Evolutionary conservation across 129 eudicot species (phyloP), one percentile per base, ranked within the genome.

Genomic region (Dittrichia graveolens): DNA sequence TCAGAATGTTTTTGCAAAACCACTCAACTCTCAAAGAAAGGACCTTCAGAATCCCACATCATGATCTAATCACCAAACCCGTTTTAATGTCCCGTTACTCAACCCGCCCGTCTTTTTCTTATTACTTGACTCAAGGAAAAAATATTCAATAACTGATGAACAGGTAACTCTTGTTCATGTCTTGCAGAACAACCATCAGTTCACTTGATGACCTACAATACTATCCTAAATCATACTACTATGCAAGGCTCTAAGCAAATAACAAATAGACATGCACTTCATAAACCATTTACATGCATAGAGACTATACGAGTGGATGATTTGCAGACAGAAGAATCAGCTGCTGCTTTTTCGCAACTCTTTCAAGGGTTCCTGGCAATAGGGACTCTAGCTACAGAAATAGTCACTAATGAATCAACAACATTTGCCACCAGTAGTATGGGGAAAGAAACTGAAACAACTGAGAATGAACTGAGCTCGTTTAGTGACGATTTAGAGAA

Each of bases 341-440:
- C 87, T 61, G 75, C 80, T n/a, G 81, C 81, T 60, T 70, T 76
- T 41, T 73, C 91, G n/a, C 92, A 85, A 31, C 78, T 83, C 54
- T 93, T 90, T 67, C 92, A 93, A 31, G 96, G 96, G 52, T 87
- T 90, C 67, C 87, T 93, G 47, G 86, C 96, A 62, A 93, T 90
- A 12, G 98, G 96, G 35, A 93, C 98, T 49, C 85, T 93, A 12
- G 91, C 95, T 35, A 69, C 78, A 6, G 89, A 83, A 38, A 72
- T 85, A 8, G 66, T 77, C 61, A 63, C 61, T 38, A 47, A 79
- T 55, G 88, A 82, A 62, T 88, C 96, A 48, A 90, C 96, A n/a
- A 96, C 85, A 69, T 87, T 87, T 69, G 69, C 83, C 72, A 74
- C 80, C 81, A 80, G 85, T 59, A 80, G 81, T 62, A 79, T 81